Evolutionary conservation across 2,329 filamentous ascomycete genomes (phyloP), one percentile per base, ranked within the genome.

Genomic region (Lachnellula cervina): DNA sequence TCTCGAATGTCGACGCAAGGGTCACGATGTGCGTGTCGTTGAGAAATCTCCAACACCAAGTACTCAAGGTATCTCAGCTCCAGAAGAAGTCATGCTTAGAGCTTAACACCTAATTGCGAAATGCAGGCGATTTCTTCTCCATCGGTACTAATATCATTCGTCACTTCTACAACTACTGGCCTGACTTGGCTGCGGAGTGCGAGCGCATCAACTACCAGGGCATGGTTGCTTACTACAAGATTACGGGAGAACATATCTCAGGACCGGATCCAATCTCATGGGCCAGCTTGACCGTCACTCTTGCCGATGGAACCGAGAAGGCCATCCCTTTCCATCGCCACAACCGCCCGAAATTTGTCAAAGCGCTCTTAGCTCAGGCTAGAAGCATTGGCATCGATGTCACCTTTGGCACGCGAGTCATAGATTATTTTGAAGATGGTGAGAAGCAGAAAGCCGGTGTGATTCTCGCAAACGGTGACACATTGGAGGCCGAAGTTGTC

Each of bases 1-100:
- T 40, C 80, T 85, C 50, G 81, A 84, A 71, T 82, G 80, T 63
- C 70, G 76, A 42, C 76, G 80, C 19, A 81, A 84, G 66, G 82
- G 81, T 7, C 80, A 84, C 62, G 73, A 71, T 9, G 80, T 72
- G 56, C 68, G 69, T 5, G 70, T 80, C 28, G 69, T 80, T 11
- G 78, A 80, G 54, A 76, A 74, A 40, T 71, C 76, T 50, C 64
- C 71, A 1, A 70, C 69, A 54, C 71, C 76, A 40, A 70, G 72
- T 51, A 69, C 71, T 3, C 68, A 76, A 2, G 76, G 76, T 13
- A 40, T 9, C 11, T 25, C 16, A 2, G 21, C 40, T 37, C 21
- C 32, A 4, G 11, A 11, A 32, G 2, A 17, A 16, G 17, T 8
- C 37, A n/a, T 40, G 6, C 6, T 7, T 3, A 4, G 3, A 5